Percentiles rank a stretch among this genome's conserved stretches.
phyloP scores from a whole-genome alignment of 106 monocot genomes.

The Phalaenopsis aphrodite region DNA sequence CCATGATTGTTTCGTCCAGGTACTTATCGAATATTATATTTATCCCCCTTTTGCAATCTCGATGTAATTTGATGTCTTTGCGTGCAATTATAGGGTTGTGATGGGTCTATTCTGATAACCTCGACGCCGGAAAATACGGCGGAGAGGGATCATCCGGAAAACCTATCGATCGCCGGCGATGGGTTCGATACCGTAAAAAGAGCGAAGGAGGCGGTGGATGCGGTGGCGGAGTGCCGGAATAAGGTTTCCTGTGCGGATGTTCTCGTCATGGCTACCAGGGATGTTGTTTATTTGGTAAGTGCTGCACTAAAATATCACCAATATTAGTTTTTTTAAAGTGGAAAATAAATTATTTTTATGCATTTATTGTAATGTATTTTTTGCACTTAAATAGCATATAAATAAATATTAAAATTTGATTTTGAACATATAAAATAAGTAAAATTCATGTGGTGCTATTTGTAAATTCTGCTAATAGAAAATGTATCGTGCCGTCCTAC shows the following conservation, averaged over 20 bases:
- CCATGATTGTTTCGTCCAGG: slow-evolving; percentile 42
- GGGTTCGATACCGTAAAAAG: slow-evolving; percentile 64
- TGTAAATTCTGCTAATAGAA: too few species aligned
- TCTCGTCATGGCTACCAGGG: slow-evolving; percentile 50
- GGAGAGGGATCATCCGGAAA: slow-evolving; percentile 50
- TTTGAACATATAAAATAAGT: too few species aligned
- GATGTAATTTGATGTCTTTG: not conserved
- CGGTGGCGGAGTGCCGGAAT: slow-evolving; percentile 38
- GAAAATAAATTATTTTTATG: too few species aligned
- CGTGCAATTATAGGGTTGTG: slow-evolving; percentile 37
- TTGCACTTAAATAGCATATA: too few species aligned
- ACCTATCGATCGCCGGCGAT: slow-evolving; percentile 54
- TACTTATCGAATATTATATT: not conserved
- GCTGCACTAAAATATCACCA: not conserved
- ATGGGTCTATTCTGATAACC: slow-evolving; percentile 41
- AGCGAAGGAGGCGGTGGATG: slow-evolving; percentile 63
- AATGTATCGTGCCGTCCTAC: too few species aligned
- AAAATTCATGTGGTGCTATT: too few species aligned
- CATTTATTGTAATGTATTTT: too few species aligned
- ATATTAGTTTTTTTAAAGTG: not conserved
- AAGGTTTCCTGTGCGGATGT: slow-evolving; percentile 68
- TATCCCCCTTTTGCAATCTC: not conserved
- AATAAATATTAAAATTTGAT: too few species aligned
- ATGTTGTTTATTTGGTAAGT: slow-evolving; percentile 43
- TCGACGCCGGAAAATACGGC: slow-evolving; percentile 36